A percentile compares a stretch with the other conserved stretches of the same genome.
phyloP scores from a whole-genome alignment of 2,329 filamentous ascomycete species.

The Talaromyces sp. region DNA sequence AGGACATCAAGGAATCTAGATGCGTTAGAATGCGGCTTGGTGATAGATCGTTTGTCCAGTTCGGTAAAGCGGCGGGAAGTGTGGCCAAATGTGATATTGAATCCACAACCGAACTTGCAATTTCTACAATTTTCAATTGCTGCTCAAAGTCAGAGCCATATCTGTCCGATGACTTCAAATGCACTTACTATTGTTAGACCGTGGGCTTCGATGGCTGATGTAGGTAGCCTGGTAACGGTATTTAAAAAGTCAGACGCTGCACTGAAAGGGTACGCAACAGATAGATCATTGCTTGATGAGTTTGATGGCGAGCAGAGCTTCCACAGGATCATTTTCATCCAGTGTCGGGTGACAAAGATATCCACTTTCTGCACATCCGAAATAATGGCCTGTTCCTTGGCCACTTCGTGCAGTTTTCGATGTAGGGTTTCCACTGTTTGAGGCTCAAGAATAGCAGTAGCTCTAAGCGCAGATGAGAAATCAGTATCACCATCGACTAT shows the following conservation, averaged over 20 bases:
- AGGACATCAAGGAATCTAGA: constrained; percentile 27
- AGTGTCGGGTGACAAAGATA: constrained; percentile 51
- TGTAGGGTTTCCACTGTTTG: constrained; percentile 38
- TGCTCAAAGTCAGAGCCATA: neutral
- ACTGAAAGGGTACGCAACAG: constrained; percentile 34
- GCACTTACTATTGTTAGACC: constrained; percentile 45
- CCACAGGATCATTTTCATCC: constrained; percentile 54
- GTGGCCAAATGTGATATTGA: constrained; percentile 25
- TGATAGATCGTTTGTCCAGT: constrained; percentile 24
- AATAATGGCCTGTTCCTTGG: constrained; percentile 40
- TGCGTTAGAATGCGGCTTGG: constrained; percentile 24
- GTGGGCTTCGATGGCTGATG: constrained; percentile 51
- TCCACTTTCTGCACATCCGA: constrained; percentile 53
- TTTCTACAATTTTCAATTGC: constrained; percentile 29
- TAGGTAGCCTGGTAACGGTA: constrained; percentile 46
- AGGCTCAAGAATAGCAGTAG: constrained; percentile 22
- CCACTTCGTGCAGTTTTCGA: constrained; percentile 44
- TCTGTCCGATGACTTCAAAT: neutral
- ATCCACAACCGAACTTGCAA: constrained; percentile 30
- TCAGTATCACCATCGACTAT: constrained; percentile 35
- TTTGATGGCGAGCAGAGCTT: constrained; percentile 37
- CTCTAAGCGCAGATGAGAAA: constrained; percentile 17
- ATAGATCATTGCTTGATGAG: constrained; percentile 38
- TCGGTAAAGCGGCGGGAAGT: constrained; percentile 20
- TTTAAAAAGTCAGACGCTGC: constrained; percentile 45